phyloP scores from a whole-genome alignment of 768 basidiomycete species.

The Kockovaella imperatae region DNA sequence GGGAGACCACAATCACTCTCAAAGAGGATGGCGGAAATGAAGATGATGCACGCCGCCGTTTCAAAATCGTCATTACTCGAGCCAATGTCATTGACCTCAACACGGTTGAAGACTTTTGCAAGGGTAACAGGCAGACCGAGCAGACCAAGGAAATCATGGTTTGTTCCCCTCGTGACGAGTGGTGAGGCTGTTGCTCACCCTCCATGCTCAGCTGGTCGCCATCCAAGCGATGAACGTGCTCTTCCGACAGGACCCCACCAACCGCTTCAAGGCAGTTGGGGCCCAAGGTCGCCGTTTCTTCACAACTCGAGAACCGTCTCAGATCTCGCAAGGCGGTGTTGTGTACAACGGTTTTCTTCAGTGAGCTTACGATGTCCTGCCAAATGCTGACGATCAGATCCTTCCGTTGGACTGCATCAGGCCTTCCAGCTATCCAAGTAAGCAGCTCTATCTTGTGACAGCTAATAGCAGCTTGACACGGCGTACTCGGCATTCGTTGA shows the following conservation, averaged over 20 bases:
- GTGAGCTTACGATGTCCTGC: conserved; percentile 6
- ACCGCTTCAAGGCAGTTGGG: conserved; percentile 34
- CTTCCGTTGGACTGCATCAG: conserved; percentile 31
- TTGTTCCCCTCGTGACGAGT: conserved; percentile 2
- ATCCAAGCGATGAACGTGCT: conserved; percentile 43
- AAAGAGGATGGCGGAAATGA: conserved; percentile 27
- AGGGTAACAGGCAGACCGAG: conserved; percentile 29
- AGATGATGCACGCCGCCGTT: conserved; percentile 30
- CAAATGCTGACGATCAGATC: conserved; percentile 17
- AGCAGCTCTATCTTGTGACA: background rate
- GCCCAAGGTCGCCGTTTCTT: conserved; percentile 43
- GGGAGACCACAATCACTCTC: conserved; percentile 28
- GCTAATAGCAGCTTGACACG: conserved; percentile 37
- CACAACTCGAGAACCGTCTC: conserved; percentile 17
- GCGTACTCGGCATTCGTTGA: conserved; percentile 44
- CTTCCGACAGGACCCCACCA: conserved; percentile 33
- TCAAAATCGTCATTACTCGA: conserved; percentile 35
- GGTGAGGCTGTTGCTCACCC: background rate
- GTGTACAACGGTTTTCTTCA: conserved; percentile 44
- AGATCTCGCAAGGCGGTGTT: conserved; percentile 15
- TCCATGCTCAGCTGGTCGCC: conserved; percentile 30
- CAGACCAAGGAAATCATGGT: conserved; percentile 30
- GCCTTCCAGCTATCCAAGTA: conserved; percentile 33
- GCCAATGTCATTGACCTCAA: conserved; percentile 38
- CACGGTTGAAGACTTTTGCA: conserved; percentile 32